Percentiles rank a stretch among this genome's conserved stretches.
Evolutionary conservation across 768 basidiomycete species (phyloP).

Genomic region (Dacryopinax spathularia): DNA sequence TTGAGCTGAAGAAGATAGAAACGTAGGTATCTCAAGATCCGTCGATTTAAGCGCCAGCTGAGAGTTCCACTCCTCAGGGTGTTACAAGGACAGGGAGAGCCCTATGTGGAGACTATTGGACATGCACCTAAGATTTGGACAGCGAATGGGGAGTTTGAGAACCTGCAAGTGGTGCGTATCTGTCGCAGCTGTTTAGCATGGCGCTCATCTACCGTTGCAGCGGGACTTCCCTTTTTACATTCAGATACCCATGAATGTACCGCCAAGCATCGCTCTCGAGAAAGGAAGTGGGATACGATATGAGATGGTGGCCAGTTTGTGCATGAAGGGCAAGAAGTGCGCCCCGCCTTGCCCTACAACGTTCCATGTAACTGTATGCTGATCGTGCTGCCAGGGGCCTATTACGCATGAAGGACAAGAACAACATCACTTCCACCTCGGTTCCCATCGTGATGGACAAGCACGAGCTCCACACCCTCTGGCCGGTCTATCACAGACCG

Average conservation of each 20-base stretch:
- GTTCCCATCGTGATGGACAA: slow-evolving; percentile 76
- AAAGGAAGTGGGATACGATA: slow-evolving; percentile 74
- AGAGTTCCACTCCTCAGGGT: slow-evolving; percentile 25
- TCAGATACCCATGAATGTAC: slow-evolving; percentile 82
- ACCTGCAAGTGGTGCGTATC: slow-evolving; percentile 46
- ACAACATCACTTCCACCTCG: slow-evolving; percentile 48
- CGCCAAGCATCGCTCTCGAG: slow-evolving; percentile 70
- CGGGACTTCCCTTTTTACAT: slow-evolving; percentile 83
- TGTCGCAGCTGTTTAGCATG: background rate
- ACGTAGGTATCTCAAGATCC: slow-evolving; percentile 19
- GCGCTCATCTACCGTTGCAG: slow-evolving; percentile 25
- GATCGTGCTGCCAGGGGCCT: slow-evolving; percentile 41
- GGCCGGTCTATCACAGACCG: slow-evolving; percentile 76
- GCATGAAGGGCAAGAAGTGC: slow-evolving; percentile 73
- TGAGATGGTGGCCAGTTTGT: slow-evolving; percentile 77
- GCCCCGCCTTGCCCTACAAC: slow-evolving; percentile 13
- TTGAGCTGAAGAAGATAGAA: slow-evolving; percentile 86
- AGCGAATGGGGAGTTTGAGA: slow-evolving; percentile 56
- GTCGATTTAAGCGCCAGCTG: background rate
- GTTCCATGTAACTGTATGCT: background rate
- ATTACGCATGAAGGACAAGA: slow-evolving; percentile 66
- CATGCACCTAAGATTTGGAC: slow-evolving; percentile 78
- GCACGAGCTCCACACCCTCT: slow-evolving; percentile 83
- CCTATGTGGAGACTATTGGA: slow-evolving; percentile 68
- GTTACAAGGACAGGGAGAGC: slow-evolving; percentile 55